These are phyloP conservation scores for Verbascum thapsus DNA, from an alignment of 257 asterid species.

Conservation along the genomic window DNA sequence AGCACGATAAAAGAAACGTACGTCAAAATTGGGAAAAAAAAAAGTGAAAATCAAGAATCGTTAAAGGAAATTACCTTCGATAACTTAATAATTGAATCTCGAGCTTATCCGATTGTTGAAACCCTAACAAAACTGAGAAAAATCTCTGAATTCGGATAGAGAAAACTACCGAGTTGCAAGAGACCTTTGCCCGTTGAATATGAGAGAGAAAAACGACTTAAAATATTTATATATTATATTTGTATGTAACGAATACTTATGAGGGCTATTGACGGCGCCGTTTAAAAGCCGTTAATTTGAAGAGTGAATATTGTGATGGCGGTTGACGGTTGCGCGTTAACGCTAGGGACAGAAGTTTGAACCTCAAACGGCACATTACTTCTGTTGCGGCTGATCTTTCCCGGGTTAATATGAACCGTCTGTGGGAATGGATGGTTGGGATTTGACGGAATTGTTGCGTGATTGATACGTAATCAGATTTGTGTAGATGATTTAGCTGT, in stretches of 20 bases:
- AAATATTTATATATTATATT: constrained; percentile 41
- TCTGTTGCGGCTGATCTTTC: constrained; percentile 29
- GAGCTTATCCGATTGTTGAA: constrained; percentile 38
- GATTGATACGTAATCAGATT: constrained; percentile 29
- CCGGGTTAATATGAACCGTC: constrained; percentile 50
- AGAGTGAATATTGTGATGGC: constrained; percentile 38
- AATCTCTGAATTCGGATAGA: constrained; percentile 44
- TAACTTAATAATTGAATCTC: constrained; percentile 43
- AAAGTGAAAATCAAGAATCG: constrained; percentile 30
- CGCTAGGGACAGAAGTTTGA: constrained; percentile 75
- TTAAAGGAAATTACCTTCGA: constrained; percentile 25
- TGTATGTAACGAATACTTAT: constrained; percentile 89
- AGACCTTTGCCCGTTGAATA: constrained; percentile 89
- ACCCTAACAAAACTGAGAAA: constrained; percentile 33
- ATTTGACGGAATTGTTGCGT: constrained; percentile 25
- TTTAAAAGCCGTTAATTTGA: constrained; percentile 44
- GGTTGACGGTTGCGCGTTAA: constrained; percentile 54
- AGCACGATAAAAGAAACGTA: constrained; percentile 25
- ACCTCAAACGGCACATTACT: constrained; percentile 87
- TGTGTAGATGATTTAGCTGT: constrained; percentile 7
- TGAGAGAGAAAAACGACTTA: constrained; percentile 45
- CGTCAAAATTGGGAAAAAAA: constrained; percentile 24
- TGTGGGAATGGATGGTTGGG: constrained; percentile 3
- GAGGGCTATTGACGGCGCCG: constrained; percentile 69
- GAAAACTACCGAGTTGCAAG: constrained; percentile 44